phyloP scores from a whole-genome alignment of 2,329 filamentous ascomycete species.

The Cladosporium sp. region DNA sequence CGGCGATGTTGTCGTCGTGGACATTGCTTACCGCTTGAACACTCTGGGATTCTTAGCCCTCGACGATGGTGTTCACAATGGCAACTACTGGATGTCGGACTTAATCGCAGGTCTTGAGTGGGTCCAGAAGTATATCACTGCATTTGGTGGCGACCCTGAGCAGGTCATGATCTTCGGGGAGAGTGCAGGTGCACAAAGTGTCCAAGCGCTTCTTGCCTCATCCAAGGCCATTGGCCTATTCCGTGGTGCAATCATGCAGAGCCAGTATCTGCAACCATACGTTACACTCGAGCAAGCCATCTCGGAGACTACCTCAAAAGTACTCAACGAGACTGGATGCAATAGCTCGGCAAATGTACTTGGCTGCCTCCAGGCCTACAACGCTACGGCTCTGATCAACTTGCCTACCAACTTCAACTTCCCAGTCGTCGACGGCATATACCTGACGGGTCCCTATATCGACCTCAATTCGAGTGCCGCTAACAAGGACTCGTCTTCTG shows the following conservation, averaged over 20 bases:
- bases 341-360: constrained; percentile 16
- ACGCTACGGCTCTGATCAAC: not conserved
- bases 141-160: constrained; percentile 17
- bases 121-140: constrained; percentile 23
- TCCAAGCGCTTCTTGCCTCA: constrained; percentile 46
- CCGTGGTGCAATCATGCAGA: constrained; percentile 40
- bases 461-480: constrained; percentile 9
- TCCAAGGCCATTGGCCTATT: constrained; percentile 45
- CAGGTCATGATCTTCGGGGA: constrained; percentile 37
- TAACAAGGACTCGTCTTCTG: constrained; percentile 18
- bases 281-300: constrained; percentile 14
- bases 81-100: constrained; percentile 49
- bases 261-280: constrained; percentile 13
- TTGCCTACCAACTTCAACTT: not conserved
- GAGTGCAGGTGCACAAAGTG: constrained; percentile 32
- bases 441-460: not conserved
- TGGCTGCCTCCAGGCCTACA: constrained; percentile 21
- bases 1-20: constrained; percentile 42
- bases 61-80: constrained; percentile 41
- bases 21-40: constrained; percentile 40
- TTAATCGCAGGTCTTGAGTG: constrained; percentile 34
- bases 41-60: constrained; percentile 34
- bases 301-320: constrained; percentile 14
- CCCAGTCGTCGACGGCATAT: not conserved
- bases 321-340: constrained; percentile 25